A percentile compares a stretch with the other conserved stretches of the same genome.
These are phyloP conservation scores for Elsinoe fawcettii DNA, from an alignment of 2,329 filamentous ascomycete genomes.

Conservation along the genomic window DNA sequence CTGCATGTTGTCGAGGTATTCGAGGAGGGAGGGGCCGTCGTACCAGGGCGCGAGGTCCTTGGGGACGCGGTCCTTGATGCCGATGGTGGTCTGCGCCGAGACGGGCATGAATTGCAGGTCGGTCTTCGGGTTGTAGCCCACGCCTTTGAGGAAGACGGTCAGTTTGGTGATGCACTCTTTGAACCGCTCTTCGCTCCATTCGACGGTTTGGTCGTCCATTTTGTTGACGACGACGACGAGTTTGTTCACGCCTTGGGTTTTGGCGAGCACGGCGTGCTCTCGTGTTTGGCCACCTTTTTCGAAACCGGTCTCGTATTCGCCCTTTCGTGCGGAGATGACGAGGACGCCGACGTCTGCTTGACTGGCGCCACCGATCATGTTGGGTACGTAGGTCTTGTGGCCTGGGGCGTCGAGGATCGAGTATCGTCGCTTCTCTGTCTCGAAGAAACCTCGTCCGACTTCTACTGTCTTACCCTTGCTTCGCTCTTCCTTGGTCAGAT, in stretches of 20 bases:
- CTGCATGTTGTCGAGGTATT: conserved; percentile 91
- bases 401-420: conserved; percentile 94
- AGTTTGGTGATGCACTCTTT: conserved; percentile 91
- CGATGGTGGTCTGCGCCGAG: conserved; percentile 75
- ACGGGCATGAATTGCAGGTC: conserved; percentile 96
- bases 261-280: conserved; percentile 95
- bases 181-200: conserved; percentile 91
- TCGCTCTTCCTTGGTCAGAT: conserved; percentile 93
- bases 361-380: conserved; percentile 74
- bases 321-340: conserved; percentile 93
- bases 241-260: conserved; percentile 97
- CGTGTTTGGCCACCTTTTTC: conserved; percentile 93
- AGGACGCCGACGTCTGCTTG: conserved; percentile 91
- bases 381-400: conserved; percentile 96
- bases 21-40: conserved; percentile 79
- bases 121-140: conserved; percentile 89
- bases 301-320: conserved; percentile 98
- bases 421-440: conserved; percentile 93
- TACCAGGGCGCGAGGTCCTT: conserved; percentile 74
- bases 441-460: conserved; percentile 90
- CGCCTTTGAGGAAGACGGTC: conserved; percentile 75
- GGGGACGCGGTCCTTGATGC: conserved; percentile 82
- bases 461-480: conserved; percentile 97
- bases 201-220: conserved; percentile 95
- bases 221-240: conserved; percentile 94